Evolutionary conservation across 2,329 filamentous ascomycete genomes (phyloP).

Genomic region (Microdochium nivale): DNA sequence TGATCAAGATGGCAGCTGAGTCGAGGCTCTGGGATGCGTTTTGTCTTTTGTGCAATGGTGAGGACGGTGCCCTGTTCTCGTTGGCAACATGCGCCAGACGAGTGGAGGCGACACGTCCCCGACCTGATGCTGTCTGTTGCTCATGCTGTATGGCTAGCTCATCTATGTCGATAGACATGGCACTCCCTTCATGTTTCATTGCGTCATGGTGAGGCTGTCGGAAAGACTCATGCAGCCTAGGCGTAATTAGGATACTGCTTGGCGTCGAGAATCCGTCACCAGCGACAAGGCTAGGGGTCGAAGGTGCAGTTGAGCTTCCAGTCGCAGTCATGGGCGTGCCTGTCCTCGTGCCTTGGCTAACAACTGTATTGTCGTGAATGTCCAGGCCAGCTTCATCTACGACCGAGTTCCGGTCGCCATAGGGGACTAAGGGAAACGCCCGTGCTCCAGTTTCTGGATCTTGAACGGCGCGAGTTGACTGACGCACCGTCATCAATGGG

Average conservation of each 20-base stretch:
- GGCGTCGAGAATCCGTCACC: constrained; percentile 14
- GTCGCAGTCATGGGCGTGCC: constrained; percentile 1
- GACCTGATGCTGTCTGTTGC: background rate
- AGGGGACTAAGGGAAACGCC: constrained; percentile 13
- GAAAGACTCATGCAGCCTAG: constrained; percentile 11
- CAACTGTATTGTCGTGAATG: background rate
- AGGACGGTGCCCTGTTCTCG: background rate
- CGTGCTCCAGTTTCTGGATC: constrained; percentile 13
- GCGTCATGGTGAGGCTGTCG: constrained; percentile 4
- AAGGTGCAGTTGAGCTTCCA: constrained; percentile 11
- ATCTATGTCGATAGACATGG: constrained; percentile 8
- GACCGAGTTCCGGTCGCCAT: constrained; percentile 3
- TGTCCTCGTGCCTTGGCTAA: background rate
- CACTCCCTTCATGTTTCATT: constrained; percentile 4
- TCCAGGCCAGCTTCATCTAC: constrained; percentile 2
- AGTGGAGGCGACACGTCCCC: background rate
- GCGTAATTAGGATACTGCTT: constrained; percentile 19
- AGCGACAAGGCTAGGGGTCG: constrained; percentile 18
- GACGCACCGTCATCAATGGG: constrained; percentile 7
- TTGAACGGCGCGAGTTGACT: constrained; percentile 7
- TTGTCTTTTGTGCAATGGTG: background rate
- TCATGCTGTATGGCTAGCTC: background rate
- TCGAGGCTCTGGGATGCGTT: background rate
- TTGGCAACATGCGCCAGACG: background rate
- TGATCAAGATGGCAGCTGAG: background rate